phyloP scores from a whole-genome alignment of 345 rosid species.

The Bretschneidera sinensis region DNA sequence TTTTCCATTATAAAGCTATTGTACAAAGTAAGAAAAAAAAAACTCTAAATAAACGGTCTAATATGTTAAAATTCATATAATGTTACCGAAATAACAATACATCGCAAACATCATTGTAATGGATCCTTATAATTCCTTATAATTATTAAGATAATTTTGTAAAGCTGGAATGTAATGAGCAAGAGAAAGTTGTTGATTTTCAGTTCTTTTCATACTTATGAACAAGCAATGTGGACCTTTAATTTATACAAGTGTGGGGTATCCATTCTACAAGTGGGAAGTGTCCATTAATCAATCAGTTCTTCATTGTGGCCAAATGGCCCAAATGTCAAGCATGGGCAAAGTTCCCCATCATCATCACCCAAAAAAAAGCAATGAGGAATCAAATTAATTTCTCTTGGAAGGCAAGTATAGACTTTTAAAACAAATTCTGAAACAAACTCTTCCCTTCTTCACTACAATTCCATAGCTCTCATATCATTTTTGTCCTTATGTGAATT shows the following conservation, averaged over 20 bases:
- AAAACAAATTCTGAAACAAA: background rate
- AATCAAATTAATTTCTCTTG: constrained; percentile 4
- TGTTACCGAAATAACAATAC: too few species aligned
- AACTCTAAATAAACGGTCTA: too few species aligned
- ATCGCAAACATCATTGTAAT: too few species aligned
- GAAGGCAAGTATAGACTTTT: constrained; percentile 6
- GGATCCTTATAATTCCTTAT: too few species aligned
- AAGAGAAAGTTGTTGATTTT: constrained; percentile 5
- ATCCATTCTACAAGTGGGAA: too few species aligned
- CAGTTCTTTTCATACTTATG: constrained; percentile 7
- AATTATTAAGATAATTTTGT: too few species aligned
- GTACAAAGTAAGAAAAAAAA: too few species aligned
- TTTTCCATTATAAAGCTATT: too few species aligned
- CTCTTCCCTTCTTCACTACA: background rate
- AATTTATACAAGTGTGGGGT: constrained; percentile 5
- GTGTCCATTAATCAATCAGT: too few species aligned
- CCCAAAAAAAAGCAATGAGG: constrained; percentile 8
- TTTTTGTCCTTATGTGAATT: too few species aligned
- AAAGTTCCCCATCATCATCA: background rate
- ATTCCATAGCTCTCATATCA: constrained; percentile 11
- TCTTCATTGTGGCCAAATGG: background rate
- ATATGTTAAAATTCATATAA: too few species aligned
- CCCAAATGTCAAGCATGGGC: background rate
- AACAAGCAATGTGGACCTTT: background rate
- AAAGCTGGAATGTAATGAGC: too few species aligned